Conservation (phyloP, 2,329 filamentous ascomycete species). For the Xylaria multiplex region DNA sequence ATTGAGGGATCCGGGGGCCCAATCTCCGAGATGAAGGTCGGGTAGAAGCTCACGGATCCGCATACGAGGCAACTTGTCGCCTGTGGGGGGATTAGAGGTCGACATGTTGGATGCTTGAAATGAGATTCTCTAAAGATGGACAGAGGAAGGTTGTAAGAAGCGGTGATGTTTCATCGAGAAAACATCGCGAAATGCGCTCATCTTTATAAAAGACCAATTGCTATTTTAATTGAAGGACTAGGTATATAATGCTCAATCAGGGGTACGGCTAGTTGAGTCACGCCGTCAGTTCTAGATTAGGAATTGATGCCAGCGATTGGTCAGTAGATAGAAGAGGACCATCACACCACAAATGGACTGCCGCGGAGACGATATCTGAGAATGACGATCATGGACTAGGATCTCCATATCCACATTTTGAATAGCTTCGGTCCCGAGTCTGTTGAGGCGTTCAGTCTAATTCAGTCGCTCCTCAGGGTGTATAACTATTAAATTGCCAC, state of each 20-base stretch:
- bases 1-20: constrained; percentile 57
- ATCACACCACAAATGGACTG: not conserved
- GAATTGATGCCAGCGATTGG: constrained; percentile 19
- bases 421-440: not conserved
- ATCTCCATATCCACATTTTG: not conserved
- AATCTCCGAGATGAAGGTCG: constrained; percentile 55
- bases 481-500: no score
- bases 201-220: constrained; percentile 19
- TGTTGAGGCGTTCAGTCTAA: not conserved
- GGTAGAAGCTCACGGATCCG: constrained; percentile 59
- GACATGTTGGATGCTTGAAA: constrained; percentile 24
- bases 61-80: constrained; percentile 38
- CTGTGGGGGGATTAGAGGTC: constrained; percentile 18
- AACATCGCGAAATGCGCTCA: constrained; percentile 11
- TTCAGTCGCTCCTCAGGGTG: not conserved
- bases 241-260: not conserved
- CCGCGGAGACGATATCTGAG: not conserved
- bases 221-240: not conserved
- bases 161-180: not conserved
- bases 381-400: not conserved
- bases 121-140: not conserved
- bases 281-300: constrained; percentile 3
- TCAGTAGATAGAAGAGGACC: not conserved
- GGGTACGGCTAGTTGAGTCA: constrained; percentile 30
- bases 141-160: not conserved